Percentiles rank a stretch among this genome's conserved stretches.
Evolutionary conservation across 2,329 filamentous ascomycete genomes (phyloP).

Genomic region (Ophiocordyceps robertsii): DNA sequence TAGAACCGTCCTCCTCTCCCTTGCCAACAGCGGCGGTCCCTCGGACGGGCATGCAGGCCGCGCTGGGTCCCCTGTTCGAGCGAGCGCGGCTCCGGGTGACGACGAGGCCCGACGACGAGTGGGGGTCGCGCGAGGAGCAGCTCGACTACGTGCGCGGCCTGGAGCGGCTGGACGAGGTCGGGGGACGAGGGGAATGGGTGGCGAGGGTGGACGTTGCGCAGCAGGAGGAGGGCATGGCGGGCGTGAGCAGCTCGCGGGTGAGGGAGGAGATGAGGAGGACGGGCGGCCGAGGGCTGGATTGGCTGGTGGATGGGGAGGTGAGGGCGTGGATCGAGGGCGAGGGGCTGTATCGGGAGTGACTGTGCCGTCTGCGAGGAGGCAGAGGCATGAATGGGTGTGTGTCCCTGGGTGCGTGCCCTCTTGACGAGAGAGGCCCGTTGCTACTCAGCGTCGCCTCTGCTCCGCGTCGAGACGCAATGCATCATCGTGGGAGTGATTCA

Average conservation of each 20-base stretch:
- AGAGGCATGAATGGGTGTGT: neutral
- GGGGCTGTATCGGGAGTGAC: conserved; percentile 35
- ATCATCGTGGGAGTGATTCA: no score
- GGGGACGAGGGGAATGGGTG: conserved; percentile 34
- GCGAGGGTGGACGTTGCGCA: conserved; percentile 45
- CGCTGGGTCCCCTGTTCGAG: conserved; percentile 50
- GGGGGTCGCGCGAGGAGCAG: conserved; percentile 33
- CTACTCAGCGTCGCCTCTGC: neutral
- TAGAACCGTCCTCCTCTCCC: no score
- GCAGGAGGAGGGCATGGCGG: conserved; percentile 23
- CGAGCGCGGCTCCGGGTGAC: conserved; percentile 50
- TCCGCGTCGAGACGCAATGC: no score
- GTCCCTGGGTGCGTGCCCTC: neutral
- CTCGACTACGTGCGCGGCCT: conserved; percentile 39
- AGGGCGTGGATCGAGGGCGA: conserved; percentile 42
- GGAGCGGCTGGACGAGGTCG: neutral
- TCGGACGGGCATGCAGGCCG: conserved; percentile 27
- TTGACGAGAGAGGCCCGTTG: neutral
- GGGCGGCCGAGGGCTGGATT: conserved; percentile 28
- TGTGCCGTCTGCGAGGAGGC: neutral
- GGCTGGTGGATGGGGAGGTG: conserved; percentile 44
- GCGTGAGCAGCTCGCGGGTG: conserved; percentile 49
- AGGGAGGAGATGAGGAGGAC: conserved; percentile 36
- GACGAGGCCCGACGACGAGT: conserved; percentile 45
- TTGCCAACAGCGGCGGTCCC: no score